Percentiles rank a stretch among this genome's conserved stretches.
These are phyloP conservation scores for Chrysophaeum taylorii DNA, from an alignment of 352 stramenopile genomes.

Conservation along the genomic window DNA sequence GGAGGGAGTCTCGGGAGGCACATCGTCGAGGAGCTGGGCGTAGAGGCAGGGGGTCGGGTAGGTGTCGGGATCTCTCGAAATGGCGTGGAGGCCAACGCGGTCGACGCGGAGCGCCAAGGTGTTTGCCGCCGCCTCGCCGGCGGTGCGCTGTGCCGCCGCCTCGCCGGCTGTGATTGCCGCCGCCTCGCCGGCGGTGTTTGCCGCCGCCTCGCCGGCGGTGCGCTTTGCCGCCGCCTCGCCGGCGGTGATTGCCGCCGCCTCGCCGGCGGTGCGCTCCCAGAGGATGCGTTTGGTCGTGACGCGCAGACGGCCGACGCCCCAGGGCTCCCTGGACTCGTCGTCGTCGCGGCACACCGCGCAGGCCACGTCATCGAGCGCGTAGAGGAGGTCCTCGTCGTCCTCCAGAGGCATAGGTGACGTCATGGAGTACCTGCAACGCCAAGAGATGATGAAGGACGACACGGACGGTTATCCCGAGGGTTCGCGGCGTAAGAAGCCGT, in stretches of 20 bases:
- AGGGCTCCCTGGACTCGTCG: too few species aligned
- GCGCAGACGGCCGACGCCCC: not conserved
- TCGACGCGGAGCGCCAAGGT: not conserved
- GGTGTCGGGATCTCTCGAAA: not conserved
- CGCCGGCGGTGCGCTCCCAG: not conserved
- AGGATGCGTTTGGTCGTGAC: not conserved
- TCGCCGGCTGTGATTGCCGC: not conserved
- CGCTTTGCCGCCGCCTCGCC: not conserved
- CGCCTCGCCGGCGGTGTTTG: not conserved
- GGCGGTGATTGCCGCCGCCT: too few species aligned
- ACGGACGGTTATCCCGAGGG: too few species aligned
- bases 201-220: not conserved
- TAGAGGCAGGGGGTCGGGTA: constrained; percentile 4
- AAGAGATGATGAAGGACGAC: too few species aligned
- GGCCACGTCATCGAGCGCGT: not conserved
- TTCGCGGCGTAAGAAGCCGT: too few species aligned
- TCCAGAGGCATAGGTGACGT: too few species aligned
- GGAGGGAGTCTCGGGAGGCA: not conserved
- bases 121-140: not conserved
- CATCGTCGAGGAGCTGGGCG: constrained; percentile 5
- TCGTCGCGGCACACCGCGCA: not conserved
- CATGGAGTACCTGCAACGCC: too few species aligned
- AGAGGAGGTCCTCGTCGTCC: not conserved
- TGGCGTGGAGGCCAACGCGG: not conserved
- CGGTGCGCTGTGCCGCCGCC: not conserved